Conservation (phyloP, 73 alveolate genomes). For the Uronychia setigera region DNA sequence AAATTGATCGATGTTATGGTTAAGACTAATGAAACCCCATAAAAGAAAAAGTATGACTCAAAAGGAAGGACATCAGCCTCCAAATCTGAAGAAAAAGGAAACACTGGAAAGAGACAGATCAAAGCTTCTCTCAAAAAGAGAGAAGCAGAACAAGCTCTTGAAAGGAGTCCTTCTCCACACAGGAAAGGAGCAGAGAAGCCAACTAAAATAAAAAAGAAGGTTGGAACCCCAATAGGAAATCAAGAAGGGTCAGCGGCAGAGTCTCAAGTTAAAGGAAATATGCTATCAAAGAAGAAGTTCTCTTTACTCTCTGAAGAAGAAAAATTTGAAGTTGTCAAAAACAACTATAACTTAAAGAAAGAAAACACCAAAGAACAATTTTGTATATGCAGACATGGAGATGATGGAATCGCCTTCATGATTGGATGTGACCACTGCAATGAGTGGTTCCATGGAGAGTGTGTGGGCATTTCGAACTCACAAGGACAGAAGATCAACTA, state of each 20-base stretch:
- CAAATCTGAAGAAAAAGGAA: not conserved
- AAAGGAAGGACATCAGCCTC: not conserved
- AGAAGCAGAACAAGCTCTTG: conserved; percentile 13
- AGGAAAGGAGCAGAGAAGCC: not conserved
- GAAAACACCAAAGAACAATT: conserved; percentile 51
- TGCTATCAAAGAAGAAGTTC: not conserved
- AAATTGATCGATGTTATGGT: not conserved
- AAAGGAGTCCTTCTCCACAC: not conserved
- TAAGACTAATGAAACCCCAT: not conserved
- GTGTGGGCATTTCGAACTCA: conserved; percentile 68
- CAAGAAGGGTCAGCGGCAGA: not conserved
- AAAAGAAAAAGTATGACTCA: not conserved
- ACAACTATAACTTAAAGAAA: conserved; percentile 53
- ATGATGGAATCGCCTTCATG: conserved; percentile 81
- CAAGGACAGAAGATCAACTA: conserved; percentile 50
- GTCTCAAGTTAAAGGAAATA: not conserved
- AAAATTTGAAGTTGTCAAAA: conserved; percentile 49
- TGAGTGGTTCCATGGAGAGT: conserved; percentile 89
- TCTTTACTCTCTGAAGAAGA: not conserved
- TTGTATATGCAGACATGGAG: conserved; percentile 87
- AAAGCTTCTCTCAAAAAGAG: not conserved
- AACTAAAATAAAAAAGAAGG: not conserved
- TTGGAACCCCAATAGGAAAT: not conserved
- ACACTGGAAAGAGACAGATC: not conserved
- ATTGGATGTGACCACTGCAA: conserved; percentile 79